Percentiles rank a stretch among this genome's conserved stretches.
Conservation (phyloP, 805 yeast species). For the Candida fluviatilis region DNA sequence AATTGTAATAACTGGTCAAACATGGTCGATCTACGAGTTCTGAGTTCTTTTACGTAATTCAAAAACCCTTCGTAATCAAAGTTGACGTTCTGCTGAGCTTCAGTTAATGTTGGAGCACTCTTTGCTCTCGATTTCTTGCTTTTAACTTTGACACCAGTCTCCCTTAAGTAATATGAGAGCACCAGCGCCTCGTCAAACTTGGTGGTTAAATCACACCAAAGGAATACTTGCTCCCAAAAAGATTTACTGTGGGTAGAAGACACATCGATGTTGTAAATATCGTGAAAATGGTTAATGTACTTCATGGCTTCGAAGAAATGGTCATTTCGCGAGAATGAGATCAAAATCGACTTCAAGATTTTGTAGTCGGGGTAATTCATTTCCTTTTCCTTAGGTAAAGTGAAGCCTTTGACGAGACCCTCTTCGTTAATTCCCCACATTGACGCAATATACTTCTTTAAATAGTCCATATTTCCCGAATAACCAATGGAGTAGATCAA, state of each 20-base stretch:
- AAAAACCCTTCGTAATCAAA: conserved; percentile 38
- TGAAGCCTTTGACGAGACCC: conserved; percentile 15
- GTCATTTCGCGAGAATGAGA: conserved; percentile 28
- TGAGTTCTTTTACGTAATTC: conserved; percentile 19
- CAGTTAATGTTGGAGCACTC: conserved; percentile 13
- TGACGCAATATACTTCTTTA: conserved; percentile 21
- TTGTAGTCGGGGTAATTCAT: conserved; percentile 21
- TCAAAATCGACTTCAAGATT: conserved; percentile 26
- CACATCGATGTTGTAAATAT: conserved; percentile 20
- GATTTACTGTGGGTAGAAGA: conserved; percentile 14
- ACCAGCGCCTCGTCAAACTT: conserved; percentile 23
- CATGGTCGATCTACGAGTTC: conserved; percentile 20
- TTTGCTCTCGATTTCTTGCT: conserved; percentile 1
- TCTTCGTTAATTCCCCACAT: conserved; percentile 28
- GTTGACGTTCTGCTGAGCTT: conserved; percentile 27
- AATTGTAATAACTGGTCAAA: conserved; percentile 33
- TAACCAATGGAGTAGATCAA: conserved; percentile 34
- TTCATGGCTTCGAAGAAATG: conserved; percentile 29
- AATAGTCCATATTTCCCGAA: conserved; percentile 15
- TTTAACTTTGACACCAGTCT: conserved; percentile 10
- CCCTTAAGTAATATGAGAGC: conserved; percentile 22
- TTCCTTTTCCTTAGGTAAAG: conserved; percentile 8
- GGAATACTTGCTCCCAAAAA: conserved; percentile 36
- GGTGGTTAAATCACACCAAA: conserved; percentile 36
- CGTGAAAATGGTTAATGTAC: conserved; percentile 33